These are phyloP conservation scores for Mortierella sp. DNA, from an alignment of 371 early-diverging fungal species.

Conservation along the genomic window DNA sequence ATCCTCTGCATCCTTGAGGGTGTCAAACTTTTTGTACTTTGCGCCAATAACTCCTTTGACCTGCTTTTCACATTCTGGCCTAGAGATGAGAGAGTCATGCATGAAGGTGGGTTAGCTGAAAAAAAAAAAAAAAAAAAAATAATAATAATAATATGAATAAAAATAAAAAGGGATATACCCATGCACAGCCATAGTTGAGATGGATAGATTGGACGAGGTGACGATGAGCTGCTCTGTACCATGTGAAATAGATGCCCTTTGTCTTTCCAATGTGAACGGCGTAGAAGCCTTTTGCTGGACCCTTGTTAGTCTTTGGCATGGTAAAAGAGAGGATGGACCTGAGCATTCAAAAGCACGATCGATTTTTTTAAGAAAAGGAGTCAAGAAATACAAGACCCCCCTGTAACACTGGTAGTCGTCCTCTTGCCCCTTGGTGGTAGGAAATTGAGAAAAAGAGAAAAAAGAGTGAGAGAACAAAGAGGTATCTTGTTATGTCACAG, in stretches of 20 bases:
- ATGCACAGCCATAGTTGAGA: not conserved
- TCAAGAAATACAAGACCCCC: too few species aligned
- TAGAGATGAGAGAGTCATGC: constrained; percentile 1
- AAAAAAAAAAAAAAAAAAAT: not conserved
- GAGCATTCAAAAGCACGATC: constrained; percentile 15
- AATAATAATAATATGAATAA: not conserved
- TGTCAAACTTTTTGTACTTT: constrained; percentile 68
- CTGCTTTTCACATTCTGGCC: constrained; percentile 70
- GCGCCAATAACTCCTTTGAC: constrained; percentile 66
- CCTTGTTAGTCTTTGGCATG: constrained; percentile 52
- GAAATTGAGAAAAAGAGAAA: too few species aligned
- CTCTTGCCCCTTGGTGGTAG: too few species aligned
- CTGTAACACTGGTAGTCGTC: too few species aligned
- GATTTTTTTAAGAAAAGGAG: too few species aligned
- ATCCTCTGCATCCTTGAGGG: constrained; percentile 58
- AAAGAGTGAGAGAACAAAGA: too few species aligned
- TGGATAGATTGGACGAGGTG: not conserved
- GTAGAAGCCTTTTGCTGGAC: constrained; percentile 55
- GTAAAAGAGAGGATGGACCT: constrained; percentile 15
- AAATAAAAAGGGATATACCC: not conserved
- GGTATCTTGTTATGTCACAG: too few species aligned
- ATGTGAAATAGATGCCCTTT: constrained; percentile 66
- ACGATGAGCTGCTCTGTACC: constrained; percentile 36
- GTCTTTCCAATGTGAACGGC: constrained; percentile 68
- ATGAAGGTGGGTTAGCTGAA: not conserved